Percentiles rank a stretch among this genome's conserved stretches.
phyloP scores from a whole-genome alignment of 352 stramenopile species.

The Phytopythium delawarense region DNA sequence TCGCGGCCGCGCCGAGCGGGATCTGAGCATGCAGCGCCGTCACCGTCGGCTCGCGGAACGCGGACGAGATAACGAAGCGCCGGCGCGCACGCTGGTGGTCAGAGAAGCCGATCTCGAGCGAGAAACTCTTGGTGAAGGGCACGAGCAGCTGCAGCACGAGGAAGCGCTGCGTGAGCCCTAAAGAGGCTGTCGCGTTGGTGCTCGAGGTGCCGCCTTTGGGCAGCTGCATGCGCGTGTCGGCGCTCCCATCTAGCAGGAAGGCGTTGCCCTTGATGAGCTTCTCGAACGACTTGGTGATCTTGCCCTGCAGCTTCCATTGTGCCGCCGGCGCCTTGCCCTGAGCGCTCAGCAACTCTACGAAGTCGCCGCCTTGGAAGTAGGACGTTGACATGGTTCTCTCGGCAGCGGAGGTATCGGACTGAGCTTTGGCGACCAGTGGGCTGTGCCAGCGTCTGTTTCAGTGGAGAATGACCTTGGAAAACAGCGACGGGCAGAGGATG shows the following conservation, averaged over 20 bases:
- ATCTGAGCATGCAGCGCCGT: conserved; percentile 70
- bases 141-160: conserved; percentile 64
- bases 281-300: conserved; percentile 78
- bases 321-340: conserved; percentile 68
- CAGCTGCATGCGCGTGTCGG: conserved; percentile 80
- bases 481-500: neutral
- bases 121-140: conserved; percentile 60
- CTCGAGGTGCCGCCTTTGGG: conserved; percentile 38
- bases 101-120: conserved; percentile 71
- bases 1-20: conserved; percentile 26
- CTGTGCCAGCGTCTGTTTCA: neutral
- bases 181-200: conserved; percentile 15
- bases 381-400: conserved; percentile 11
- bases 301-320: conserved; percentile 69
- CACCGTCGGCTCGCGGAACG: conserved; percentile 61
- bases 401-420: neutral
- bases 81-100: conserved; percentile 72
- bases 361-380: conserved; percentile 81
- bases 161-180: conserved; percentile 74
- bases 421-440: neutral
- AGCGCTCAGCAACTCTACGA: conserved; percentile 75
- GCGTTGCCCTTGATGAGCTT: conserved; percentile 75
- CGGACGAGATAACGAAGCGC: conserved; percentile 72
- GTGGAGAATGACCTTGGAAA: neutral
- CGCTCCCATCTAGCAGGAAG: conserved; percentile 69